Evolutionary conservation across 1,284 basidiomycete genomes (phyloP), one percentile per base, ranked within the genome.

Genomic region (Xerocomus nothofagi): DNA sequence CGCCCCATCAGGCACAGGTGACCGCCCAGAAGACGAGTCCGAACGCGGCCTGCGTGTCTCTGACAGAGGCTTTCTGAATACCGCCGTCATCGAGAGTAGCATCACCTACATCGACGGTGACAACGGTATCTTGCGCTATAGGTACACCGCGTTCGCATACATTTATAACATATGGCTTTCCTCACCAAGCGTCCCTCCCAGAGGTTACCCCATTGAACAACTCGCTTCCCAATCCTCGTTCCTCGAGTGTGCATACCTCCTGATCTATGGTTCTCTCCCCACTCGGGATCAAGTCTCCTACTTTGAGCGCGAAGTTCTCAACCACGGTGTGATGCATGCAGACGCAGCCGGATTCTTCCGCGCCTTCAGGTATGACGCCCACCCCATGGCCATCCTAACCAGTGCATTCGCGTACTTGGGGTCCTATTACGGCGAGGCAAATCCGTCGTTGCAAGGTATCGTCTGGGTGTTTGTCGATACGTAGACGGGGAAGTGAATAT

Each of bases 201-300:
- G 91, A 71, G 92, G 92, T n/a, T 93, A 92, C 66, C 91, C 92
- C 9, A 94, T 95, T 57, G 92, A 95, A 65, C 86, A 93, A 64
- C 81, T 95, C 23, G 91, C 91, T 1, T 70, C 82, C 38, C 78
- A 83, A 49, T 90, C 86, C 1, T 81, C 78, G 2, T 93, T 92
- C 72, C 77, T 93, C 29, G 91, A 95, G 65, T 79, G 81, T 15
- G 81, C 88, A 8, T 93, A 93, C 67, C 79, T 93, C n/a, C 81
- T 94, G 61, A 85, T 93, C 30, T 94, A 93, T 59, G 92, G 91
- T 18, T 75, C 81, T 14, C 76, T 94, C n/a, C 92, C 92, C 0
- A 78, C 79, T n/a, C 71, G 68, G 40, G 50, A 62, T 3, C 88
- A 93, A 60, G 81, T 78, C 60, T 66, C 73, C 23, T 64, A 77